phyloP scores from a whole-genome alignment of 2,329 filamentous ascomycete genomes.

The Scedosporium apiospermum region DNA sequence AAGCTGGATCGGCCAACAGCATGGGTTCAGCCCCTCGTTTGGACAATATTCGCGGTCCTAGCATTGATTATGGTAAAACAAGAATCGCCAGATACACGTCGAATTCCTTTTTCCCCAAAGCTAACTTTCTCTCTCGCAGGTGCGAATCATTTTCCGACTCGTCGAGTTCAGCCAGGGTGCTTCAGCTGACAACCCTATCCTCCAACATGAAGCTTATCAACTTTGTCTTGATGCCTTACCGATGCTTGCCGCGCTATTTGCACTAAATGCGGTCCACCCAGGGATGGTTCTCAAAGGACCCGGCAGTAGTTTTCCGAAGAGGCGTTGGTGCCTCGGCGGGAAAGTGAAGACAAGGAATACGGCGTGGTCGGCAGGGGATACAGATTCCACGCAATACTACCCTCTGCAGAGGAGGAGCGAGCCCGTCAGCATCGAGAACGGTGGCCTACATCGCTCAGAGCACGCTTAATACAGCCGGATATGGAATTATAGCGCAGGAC shows the following conservation, averaged over 20 bases:
- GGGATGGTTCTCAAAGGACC: constrained; percentile 12
- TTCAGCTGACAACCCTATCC: constrained; percentile 16
- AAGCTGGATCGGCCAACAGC: constrained; percentile 5
- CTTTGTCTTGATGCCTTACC: constrained; percentile 30
- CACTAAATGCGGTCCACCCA: constrained; percentile 29
- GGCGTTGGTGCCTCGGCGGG: constrained; percentile 1
- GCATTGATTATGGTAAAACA: constrained; percentile 20
- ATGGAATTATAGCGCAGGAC: too few species aligned
- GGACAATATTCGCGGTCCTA: constrained; percentile 20
- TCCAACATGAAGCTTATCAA: constrained; percentile 30
- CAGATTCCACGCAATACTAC: not conserved
- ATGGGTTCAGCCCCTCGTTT: constrained; percentile 4
- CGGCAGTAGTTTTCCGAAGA: constrained; percentile 8
- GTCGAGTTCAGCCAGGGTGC: constrained; percentile 33
- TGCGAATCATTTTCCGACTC: constrained; percentile 43
- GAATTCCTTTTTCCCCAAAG: not conserved
- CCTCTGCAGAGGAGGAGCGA: not conserved
- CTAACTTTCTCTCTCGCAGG: not conserved
- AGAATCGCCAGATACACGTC: not conserved
- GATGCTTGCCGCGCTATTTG: constrained; percentile 29
- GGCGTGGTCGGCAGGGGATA: not conserved
- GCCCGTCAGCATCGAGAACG: not conserved
- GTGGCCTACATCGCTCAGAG: not conserved
- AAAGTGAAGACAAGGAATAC: not conserved
- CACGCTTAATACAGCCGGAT: too few species aligned